These are phyloP conservation scores for Penicillium aurantiogriseum DNA, from an alignment of 2,329 filamentous ascomycete species.

Conservation along the genomic window DNA sequence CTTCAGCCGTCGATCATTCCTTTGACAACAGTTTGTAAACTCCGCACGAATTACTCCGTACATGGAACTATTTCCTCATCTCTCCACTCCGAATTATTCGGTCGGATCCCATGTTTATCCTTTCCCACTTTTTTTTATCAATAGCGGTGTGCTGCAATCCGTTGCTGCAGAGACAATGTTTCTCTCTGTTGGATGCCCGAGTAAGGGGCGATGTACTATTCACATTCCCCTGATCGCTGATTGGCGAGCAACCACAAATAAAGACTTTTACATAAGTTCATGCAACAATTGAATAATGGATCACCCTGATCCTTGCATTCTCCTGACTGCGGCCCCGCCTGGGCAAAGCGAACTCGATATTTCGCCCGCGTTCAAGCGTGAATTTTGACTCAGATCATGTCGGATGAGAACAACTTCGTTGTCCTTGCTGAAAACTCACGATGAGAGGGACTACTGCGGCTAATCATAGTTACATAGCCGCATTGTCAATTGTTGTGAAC, in stretches of 20 bases:
- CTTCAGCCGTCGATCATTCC: not conserved
- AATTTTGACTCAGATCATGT: not conserved
- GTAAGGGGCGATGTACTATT: slow-evolving; percentile 6
- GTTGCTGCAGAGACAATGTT: not conserved
- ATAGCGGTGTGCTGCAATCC: not conserved
- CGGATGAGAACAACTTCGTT: not conserved
- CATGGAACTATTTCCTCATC: too few relatives aligned
- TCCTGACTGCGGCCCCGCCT: slow-evolving; percentile 4
- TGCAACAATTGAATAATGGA: not conserved
- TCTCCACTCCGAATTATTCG: not conserved
- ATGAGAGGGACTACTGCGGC: not conserved
- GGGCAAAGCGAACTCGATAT: not conserved
- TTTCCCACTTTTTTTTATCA: not conserved
- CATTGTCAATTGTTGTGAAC: not conserved
- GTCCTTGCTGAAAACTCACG: not conserved
- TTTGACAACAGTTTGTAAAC: not conserved
- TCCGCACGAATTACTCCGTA: not conserved
- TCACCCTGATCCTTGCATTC: slow-evolving; percentile 6
- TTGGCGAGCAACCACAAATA: not conserved
- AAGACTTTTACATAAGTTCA: not conserved
- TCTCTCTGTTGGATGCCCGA: not conserved
- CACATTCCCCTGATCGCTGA: not conserved
- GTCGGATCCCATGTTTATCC: not conserved
- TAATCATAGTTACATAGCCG: not conserved
- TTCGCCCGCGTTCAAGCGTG: not conserved